phyloP scores from a whole-genome alignment of 2,329 filamentous ascomycete species.

The Emydomyces testavorans region DNA sequence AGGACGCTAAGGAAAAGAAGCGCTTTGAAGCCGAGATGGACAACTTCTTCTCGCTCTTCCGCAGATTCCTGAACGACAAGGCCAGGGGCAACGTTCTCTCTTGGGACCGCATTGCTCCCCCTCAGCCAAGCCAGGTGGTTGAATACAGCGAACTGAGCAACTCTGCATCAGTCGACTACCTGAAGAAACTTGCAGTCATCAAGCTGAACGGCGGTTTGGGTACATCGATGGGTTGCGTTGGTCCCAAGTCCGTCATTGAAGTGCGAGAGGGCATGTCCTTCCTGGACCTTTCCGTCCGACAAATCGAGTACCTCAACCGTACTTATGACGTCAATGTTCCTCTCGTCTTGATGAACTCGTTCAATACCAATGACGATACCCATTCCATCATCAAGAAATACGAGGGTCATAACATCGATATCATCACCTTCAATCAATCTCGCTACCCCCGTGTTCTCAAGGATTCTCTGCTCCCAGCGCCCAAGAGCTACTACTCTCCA shows the following conservation, averaged over 20 bases:
- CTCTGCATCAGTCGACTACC: conserved; percentile 80
- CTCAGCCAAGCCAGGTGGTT: conserved; percentile 85
- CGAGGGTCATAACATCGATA: conserved; percentile 98
- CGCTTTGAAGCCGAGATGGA: conserved; percentile 99
- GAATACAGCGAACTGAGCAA: conserved; percentile 86
- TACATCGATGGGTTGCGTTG: conserved; percentile 99
- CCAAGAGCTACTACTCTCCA: conserved; percentile 74
- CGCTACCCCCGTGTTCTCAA: conserved; percentile 95
- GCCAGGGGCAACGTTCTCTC: conserved; percentile 93
- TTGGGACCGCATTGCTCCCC: conserved; percentile 93
- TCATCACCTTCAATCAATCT: conserved; percentile 99
- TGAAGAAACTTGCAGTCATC: conserved; percentile 93
- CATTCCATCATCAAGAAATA: conserved; percentile 99
- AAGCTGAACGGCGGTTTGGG: conserved; percentile 99
- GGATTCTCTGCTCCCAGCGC: conserved; percentile 91
- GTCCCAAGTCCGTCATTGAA: conserved; percentile 98
- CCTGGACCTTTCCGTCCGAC: conserved; percentile 93
- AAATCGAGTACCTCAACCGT: conserved; percentile 98
- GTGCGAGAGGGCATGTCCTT: conserved; percentile 99
- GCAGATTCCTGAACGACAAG: conserved; percentile 96
- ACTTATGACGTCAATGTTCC: conserved; percentile 96
- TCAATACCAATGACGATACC: conserved; percentile 98
- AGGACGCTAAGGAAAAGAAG: conserved; percentile 60
- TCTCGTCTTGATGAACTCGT: conserved; percentile 99
- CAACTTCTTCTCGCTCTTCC: conserved; percentile 99